Evolutionary conservation across 306 rosid genomes (phyloP).

Genomic region (Cicer pinnatifidum): DNA sequence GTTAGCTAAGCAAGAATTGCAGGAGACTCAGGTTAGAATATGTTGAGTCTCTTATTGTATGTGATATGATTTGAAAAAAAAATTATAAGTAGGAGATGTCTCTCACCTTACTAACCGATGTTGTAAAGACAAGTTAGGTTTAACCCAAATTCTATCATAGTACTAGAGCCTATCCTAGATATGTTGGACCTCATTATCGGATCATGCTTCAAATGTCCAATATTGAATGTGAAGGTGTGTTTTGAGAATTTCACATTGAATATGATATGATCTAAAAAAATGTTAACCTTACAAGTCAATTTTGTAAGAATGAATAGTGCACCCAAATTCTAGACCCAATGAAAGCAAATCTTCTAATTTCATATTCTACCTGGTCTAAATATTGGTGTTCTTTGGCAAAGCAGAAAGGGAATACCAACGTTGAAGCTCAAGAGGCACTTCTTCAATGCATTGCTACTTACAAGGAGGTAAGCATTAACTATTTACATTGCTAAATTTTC

Average conservation of each 20-base stretch:
- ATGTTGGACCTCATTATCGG: background rate
- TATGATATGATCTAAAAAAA: background rate
- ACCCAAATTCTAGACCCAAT: constrained; percentile 1
- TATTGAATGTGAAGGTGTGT: no score
- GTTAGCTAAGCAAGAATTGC: constrained; percentile 60
- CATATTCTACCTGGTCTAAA: constrained; percentile 26
- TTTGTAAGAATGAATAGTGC: background rate
- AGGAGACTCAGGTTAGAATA: constrained; percentile 56
- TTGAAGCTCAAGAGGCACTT: constrained; percentile 61
- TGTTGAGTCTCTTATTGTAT: background rate
- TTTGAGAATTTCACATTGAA: background rate
- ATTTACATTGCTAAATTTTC: constrained; percentile 15
- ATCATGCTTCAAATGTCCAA: background rate
- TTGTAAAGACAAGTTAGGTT: background rate
- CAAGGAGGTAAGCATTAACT: constrained; percentile 58
- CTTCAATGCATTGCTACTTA: constrained; percentile 68
- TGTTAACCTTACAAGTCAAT: background rate
- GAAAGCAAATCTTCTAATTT: constrained; percentile 23
- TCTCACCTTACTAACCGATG: background rate
- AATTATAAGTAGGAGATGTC: background rate
- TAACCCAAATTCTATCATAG: background rate
- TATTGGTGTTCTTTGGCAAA: constrained; percentile 28
- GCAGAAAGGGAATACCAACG: constrained; percentile 50
- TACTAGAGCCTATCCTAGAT: background rate
- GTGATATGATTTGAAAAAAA: background rate